phyloP scores from a whole-genome alignment of 768 basidiomycete species.

The Goffeauzyma gilvescens region DNA sequence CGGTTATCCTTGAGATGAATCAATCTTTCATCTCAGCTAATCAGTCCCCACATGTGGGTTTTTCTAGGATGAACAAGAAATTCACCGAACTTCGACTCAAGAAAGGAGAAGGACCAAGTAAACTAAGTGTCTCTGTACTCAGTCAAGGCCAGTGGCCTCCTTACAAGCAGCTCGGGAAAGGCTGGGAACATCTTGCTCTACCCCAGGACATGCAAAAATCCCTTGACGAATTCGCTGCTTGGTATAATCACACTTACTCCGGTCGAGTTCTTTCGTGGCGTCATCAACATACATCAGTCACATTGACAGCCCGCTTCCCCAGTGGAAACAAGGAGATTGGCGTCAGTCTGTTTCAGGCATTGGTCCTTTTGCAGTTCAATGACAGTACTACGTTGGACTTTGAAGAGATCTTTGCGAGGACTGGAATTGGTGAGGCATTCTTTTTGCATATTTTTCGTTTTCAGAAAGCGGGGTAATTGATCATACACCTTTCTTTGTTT shows the following conservation, averaged over 20 bases:
- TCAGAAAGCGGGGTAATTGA: no score
- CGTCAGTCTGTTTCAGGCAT: constrained; percentile 73
- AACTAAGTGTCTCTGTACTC: constrained; percentile 60
- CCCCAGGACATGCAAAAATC: constrained; percentile 50
- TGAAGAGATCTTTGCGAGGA: constrained; percentile 47
- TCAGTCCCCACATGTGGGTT: background rate
- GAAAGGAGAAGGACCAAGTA: constrained; percentile 27
- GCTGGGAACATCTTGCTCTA: constrained; percentile 4
- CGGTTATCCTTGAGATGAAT: no score
- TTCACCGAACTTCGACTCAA: constrained; percentile 2
- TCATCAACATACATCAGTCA: constrained; percentile 66
- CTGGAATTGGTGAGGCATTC: constrained; percentile 54
- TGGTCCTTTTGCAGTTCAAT: constrained; percentile 76
- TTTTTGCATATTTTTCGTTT: no score
- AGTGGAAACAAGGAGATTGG: constrained; percentile 56
- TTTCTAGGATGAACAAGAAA: constrained; percentile 8
- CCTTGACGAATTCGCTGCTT: constrained; percentile 43
- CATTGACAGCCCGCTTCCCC: constrained; percentile 49
- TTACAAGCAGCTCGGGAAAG: constrained; percentile 27
- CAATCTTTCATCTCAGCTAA: constrained; percentile 19
- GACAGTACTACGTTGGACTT: constrained; percentile 44
- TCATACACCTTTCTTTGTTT: background rate
- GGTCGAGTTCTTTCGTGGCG: constrained; percentile 66
- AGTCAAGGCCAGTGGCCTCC: constrained; percentile 81
- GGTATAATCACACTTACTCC: constrained; percentile 62